Base-by-base conservation (phyloP, 805 yeast species). In the Candida nonsorbophila region DNA sequence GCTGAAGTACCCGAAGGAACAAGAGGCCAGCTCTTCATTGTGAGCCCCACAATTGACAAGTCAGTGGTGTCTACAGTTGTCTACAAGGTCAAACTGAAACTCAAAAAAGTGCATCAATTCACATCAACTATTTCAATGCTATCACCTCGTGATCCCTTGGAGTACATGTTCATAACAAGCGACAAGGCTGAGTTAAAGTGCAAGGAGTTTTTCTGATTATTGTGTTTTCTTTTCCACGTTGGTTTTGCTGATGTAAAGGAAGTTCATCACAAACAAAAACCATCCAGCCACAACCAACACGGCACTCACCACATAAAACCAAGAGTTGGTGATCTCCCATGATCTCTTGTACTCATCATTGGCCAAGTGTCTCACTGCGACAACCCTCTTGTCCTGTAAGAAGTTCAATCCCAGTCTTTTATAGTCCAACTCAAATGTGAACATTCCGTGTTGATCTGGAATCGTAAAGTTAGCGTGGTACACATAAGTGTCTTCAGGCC, bases 391-490 rank as follows among this genome's bases (percentile, higher is more conserved):
- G 44, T 80, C 84, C 16, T 66, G 66, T 30, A 90, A 52, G 55
- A 67, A 87, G 14, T 84, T 67, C 44, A 69, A 67, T 5, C 97
- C 97, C 9, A 74, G 65, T 50, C 95, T 77, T 53, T 73, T 73
- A 64, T 88, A 88, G 45, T 83, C 81, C 25, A 83, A 68, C 37
- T 70, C 69, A 53, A 84, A 87, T 2, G 96, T 84, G 62, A 87
- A 92, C 73, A 92, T 83, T 33, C 99, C 99, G 57, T 92, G 95
- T 49, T 87, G 96, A 55, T 90, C 97, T 14, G 99, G 99, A 21
- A 86, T 58, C 26, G 69, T 70, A 57, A 92, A 86, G 29, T 63
- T 58, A 12, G 73, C 64, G 13, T 58, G 59, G 47, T 74, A 79
- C 12, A 62, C 51, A 27, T 52, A 60, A 22, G 69, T 47, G 47